Conservation (phyloP, 331 rosid genomes). For the Quercus phellos region DNA sequence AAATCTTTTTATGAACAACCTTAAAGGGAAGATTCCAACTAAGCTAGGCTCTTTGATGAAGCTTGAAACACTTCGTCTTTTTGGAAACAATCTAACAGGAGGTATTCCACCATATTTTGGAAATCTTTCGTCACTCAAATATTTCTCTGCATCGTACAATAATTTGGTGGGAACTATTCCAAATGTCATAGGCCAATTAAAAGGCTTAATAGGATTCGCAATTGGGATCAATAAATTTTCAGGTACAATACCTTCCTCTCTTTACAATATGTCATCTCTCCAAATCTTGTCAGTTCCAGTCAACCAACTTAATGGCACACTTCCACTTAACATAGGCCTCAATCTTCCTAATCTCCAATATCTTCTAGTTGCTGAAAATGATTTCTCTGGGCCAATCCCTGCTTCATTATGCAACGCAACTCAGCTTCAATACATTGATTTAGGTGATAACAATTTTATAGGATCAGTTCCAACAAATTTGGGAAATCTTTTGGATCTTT, state of each 20-base stretch:
- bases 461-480: slow-evolving; percentile 30
- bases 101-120: neutral
- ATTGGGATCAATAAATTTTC: neutral
- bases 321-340: neutral
- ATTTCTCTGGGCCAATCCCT: slow-evolving; percentile 9
- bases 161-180: slow-evolving; percentile 22
- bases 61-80: neutral
- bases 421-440: neutral
- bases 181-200: too few relatives aligned
- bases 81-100: too few relatives aligned
- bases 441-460: slow-evolving; percentile 10
- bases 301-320: slow-evolving; percentile 1
- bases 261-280: slow-evolving; percentile 15
- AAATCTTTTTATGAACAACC: accelerated
- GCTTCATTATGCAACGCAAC: slow-evolving; percentile 34
- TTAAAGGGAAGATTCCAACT: neutral
- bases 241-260: slow-evolving; percentile 1
- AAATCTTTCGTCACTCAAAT: neutral
- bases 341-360: neutral
- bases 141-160: slow-evolving; percentile 2
- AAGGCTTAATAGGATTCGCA: accelerated
- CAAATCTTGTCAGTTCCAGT: accelerated
- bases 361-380: accelerated
- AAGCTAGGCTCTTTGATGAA: neutral
- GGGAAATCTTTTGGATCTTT: too few relatives aligned